Base-by-base conservation (phyloP, 148 eudicot genomes). In the Rhododendron kiyosumense region DNA sequence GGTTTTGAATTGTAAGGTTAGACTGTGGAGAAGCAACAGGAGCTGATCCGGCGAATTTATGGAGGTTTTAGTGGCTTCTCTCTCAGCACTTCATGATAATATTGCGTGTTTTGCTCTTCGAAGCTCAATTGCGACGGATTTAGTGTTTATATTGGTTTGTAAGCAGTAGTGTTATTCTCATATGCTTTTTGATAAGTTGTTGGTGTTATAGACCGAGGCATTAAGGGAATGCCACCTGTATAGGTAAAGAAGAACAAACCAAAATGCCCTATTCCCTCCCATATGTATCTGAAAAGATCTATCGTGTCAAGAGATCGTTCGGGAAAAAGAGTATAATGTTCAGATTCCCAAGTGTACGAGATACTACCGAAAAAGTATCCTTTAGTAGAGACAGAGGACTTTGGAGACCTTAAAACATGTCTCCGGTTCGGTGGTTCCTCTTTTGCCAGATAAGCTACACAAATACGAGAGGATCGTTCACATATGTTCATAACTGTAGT, bases 1-100 rank as follows among this genome's bases (percentile, higher is more conserved):
- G 63, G 22, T 79, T 73, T 63, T 81, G 79, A 71, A n/a, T 86
- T 81, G 83, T 45, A 38, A 86, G 79, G 59, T 81, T 85, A 95
- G 98, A 89, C 95, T 46, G 90, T 91, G 85, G 95, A 95, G 88
- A 93, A 94, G 92, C 96, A 95, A 78, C 96, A 93, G 85, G 96
- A 94, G 85, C 90, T 95, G 36, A 90, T 95, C 87, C 93, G 95
- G 54, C 91, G 89, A 73, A 84, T 95, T 8, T 95, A 93, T 84
- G 89, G 89, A 91, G 96, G 96, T 94, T 71, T 5, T 38, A 0
- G 8, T n/a, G 45, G 4, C 15, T 52, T 75, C 41, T 41, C 20
- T 45, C 45, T 81, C 36, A 36, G 77, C 51, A 30, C 59, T 80
- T 80, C 83, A 4, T 18, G 11, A 15, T 81, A 59, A 8, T 26